Evolutionary conservation across 805 yeast species (phyloP).

Genomic region (Vanderwaltozyma polyspora): DNA sequence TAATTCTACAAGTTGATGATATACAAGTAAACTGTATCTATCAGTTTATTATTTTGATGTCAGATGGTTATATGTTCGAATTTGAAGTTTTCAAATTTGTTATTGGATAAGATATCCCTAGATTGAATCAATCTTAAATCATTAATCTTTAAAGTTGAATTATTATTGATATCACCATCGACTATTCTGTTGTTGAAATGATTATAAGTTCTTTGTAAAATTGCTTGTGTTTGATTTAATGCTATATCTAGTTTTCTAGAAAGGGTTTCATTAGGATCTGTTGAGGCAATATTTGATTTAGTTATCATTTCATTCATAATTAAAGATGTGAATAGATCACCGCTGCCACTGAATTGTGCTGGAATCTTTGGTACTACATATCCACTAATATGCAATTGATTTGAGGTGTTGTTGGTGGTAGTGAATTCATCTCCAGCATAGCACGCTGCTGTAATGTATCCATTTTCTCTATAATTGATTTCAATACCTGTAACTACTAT

Average conservation of each 20-base stretch:
- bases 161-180: too few species aligned
- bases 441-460: constrained; percentile 4
- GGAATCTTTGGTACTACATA: constrained; percentile 38
- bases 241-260: constrained; percentile 34
- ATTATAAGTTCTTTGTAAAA: constrained; percentile 32
- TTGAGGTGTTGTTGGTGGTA: too few species aligned
- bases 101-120: too few species aligned
- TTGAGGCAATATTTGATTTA: not conserved
- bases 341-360: constrained; percentile 63
- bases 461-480: constrained; percentile 3
- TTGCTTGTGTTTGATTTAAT: constrained; percentile 31
- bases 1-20: too few species aligned
- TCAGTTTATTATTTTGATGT: too few species aligned
- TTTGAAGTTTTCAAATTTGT: too few species aligned
- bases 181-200: not conserved
- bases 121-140: constrained; percentile 37
- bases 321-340: constrained; percentile 59
- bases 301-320: constrained; percentile 33
- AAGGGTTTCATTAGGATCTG: too few species aligned
- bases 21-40: too few species aligned
- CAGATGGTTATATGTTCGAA: too few species aligned
- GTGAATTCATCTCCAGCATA: constrained; percentile 1
- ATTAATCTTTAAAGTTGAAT: constrained; percentile 28
- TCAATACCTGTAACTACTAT: constrained; percentile 51
- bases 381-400: constrained; percentile 14